Percentiles rank a stretch among this genome's conserved stretches.
phyloP scores from a whole-genome alignment of 192 early-diverging fungal species.

The Anaeromyces robustus region DNA sequence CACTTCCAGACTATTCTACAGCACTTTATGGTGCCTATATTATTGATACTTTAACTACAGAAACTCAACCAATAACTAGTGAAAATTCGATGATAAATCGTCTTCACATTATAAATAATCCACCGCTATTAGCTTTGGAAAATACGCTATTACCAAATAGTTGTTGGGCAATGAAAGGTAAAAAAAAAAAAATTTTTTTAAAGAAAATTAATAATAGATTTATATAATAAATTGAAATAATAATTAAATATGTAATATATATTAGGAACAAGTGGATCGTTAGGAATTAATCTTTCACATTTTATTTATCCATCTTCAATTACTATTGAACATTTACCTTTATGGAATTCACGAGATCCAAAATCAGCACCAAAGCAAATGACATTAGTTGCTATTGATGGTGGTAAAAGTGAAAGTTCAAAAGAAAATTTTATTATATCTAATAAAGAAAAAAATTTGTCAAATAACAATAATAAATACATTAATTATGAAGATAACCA shows the following conservation, averaged over 20 bases:
- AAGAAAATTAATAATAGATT: no score
- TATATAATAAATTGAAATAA: no score
- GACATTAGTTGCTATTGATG: not conserved
- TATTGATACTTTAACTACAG: not conserved
- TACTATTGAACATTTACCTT: not conserved
- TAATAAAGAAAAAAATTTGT: no score
- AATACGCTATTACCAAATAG: not conserved
- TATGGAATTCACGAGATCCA: not conserved
- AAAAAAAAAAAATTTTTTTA: not conserved
- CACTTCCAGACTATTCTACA: not conserved
- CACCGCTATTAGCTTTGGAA: not conserved
- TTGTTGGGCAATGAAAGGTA: not conserved
- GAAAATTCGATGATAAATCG: not conserved
- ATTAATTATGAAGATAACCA: no score
- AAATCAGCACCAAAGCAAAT: not conserved
- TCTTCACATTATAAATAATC: not conserved
- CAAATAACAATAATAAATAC: no score
- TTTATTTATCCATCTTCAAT: not conserved
- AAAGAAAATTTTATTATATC: no score
- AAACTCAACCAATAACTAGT: not conserved
- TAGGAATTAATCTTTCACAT: not conserved
- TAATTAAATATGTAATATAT: not conserved
- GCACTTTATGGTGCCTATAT: not conserved
- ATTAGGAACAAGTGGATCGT: not conserved
- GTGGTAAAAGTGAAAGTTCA: not conserved